These are phyloP conservation scores for Lecanicillium sp. DNA, from an alignment of 2,329 filamentous ascomycete genomes.

Conservation along the genomic window DNA sequence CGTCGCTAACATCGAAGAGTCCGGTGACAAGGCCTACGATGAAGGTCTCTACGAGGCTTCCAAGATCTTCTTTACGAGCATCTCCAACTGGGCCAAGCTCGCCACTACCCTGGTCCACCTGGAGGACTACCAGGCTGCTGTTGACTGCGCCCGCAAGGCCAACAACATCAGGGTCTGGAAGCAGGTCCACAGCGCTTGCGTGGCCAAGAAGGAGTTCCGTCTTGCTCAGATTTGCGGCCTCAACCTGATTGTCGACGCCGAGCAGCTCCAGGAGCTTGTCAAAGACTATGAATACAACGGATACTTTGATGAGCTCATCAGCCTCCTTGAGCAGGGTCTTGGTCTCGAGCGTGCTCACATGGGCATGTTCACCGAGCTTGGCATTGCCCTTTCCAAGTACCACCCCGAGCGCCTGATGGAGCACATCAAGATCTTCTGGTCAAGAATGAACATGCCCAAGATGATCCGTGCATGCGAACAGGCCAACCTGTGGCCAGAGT, in stretches of 20 bases:
- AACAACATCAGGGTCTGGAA: conserved; percentile 99
- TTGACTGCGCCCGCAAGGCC: conserved; percentile 95
- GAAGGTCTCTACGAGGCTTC: conserved; percentile 93
- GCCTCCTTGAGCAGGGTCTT: conserved; percentile 87
- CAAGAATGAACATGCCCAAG: conserved; percentile 94
- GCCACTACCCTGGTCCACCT: conserved; percentile 97
- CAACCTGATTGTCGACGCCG: conserved; percentile 94
- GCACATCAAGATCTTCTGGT: conserved; percentile 98
- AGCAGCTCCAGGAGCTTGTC: conserved; percentile 87
- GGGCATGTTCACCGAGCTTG: conserved; percentile 94
- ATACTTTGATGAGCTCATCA: conserved; percentile 97
- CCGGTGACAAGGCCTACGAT: conserved; percentile 94
- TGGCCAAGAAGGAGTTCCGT: conserved; percentile 97
- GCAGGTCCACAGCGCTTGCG: conserved; percentile 93
- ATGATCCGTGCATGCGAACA: conserved; percentile 91
- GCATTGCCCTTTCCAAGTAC: conserved; percentile 88
- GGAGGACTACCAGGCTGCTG: conserved; percentile 92
- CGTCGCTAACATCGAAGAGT: conserved; percentile 92
- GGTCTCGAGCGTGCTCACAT: conserved; percentile 89
- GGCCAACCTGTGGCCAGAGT: conserved; percentile 92
- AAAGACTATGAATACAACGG: conserved; percentile 96
- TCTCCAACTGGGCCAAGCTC: conserved; percentile 99
- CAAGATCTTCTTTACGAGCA: conserved; percentile 97
- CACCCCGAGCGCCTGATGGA: conserved; percentile 96
- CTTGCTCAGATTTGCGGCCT: conserved; percentile 98